Evolutionary conservation across 768 basidiomycete species (phyloP).

Genomic region (Rickenella mellea): DNA sequence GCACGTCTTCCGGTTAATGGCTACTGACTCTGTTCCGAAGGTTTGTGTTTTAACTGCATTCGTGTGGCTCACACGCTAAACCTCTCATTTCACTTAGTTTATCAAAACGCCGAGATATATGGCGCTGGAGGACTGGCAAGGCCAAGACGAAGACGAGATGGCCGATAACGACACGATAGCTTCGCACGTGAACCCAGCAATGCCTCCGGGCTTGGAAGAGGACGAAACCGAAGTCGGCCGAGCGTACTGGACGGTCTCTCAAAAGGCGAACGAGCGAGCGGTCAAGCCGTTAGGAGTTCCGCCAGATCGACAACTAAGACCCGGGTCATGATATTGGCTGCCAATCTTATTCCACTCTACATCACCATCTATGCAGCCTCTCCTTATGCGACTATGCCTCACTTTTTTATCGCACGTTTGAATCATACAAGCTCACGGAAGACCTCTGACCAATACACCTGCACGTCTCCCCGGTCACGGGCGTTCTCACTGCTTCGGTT

Average conservation of each 20-base stretch:
- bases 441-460: no score
- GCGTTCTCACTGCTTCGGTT: no score
- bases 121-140: slow-evolving; percentile 69
- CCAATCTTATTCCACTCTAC: no score
- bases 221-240: slow-evolving; percentile 64
- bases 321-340: no score
- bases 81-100: slow-evolving; percentile 41
- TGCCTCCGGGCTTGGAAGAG: slow-evolving; percentile 58
- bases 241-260: slow-evolving; percentile 80
- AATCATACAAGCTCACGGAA: no score
- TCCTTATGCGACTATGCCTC: no score
- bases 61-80: neutral
- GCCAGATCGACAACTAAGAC: no score
- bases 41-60: slow-evolving; percentile 27
- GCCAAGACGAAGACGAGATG: slow-evolving; percentile 54
- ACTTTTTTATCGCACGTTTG: no score
- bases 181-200: slow-evolving; percentile 42
- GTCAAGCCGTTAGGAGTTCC: slow-evolving; percentile 27
- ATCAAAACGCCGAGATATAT: slow-evolving; percentile 81
- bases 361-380: no score
- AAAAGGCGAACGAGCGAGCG: slow-evolving; percentile 67
- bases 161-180: slow-evolving; percentile 47
- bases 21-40: slow-evolving; percentile 98
- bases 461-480: no score
- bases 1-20: slow-evolving; percentile 96